Percentiles rank a stretch among this genome's conserved stretches.
phyloP scores from a whole-genome alignment of 1,284 basidiomycete species.

The Dichomitus squalens region DNA sequence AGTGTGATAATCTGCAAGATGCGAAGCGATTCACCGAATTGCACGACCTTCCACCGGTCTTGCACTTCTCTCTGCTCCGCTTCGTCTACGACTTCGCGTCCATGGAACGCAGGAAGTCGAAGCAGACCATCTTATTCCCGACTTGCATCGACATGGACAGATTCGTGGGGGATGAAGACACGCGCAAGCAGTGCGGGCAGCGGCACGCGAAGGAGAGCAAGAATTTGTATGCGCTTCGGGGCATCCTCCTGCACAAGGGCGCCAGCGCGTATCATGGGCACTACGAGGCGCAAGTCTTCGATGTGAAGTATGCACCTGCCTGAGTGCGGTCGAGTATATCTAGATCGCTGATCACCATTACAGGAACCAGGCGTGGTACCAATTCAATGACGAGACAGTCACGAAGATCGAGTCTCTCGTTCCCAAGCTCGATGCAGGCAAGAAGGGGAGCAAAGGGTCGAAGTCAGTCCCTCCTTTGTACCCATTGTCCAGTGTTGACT shows the following conservation, averaged over 20 bases:
- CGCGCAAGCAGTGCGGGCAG: constrained; percentile 17
- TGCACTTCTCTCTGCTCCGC: constrained; percentile 88
- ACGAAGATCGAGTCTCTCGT: constrained; percentile 61
- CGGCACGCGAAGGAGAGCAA: constrained; percentile 21
- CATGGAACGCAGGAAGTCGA: constrained; percentile 83
- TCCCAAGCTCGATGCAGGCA: constrained; percentile 36
- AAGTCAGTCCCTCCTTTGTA: constrained; percentile 10
- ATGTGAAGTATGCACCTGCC: constrained; percentile 57
- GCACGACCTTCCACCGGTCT: constrained; percentile 73
- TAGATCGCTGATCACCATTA: not conserved
- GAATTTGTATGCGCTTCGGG: constrained; percentile 75
- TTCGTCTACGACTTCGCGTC: constrained; percentile 84
- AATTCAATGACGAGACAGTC: constrained; percentile 85
- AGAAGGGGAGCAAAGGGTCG: constrained; percentile 12
- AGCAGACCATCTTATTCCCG: constrained; percentile 77
- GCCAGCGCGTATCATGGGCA: constrained; percentile 89
- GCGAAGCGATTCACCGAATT: constrained; percentile 78
- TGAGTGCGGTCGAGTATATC: not conserved
- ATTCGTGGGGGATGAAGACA: constrained; percentile 45
- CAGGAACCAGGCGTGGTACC: constrained; percentile 81
- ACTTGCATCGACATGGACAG: constrained; percentile 70
- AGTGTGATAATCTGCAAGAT: constrained; percentile 70
- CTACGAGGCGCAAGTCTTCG: constrained; percentile 88
- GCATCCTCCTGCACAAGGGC: constrained; percentile 85
- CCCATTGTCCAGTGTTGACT: not conserved